Evolutionary conservation across 2,329 filamentous ascomycete species (phyloP).

Genomic region (Hypocrella siamensis): DNA sequence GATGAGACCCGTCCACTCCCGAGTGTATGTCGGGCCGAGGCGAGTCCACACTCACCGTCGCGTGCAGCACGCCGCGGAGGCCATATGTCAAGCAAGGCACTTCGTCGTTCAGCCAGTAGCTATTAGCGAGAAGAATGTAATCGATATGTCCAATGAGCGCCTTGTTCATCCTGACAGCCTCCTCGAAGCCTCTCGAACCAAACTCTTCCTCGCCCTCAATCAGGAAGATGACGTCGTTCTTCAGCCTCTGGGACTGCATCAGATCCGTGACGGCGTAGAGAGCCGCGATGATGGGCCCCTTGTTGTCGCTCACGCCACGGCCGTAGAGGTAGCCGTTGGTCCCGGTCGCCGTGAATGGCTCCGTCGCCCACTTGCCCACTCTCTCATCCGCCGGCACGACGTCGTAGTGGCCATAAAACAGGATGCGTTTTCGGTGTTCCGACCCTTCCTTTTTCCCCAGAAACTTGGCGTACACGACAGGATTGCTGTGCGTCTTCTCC

Average conservation of each 20-base stretch:
- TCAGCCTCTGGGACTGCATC: slow-evolving; percentile 65
- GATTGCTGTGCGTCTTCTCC: slow-evolving; percentile 63
- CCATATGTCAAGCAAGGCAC: slow-evolving; percentile 93
- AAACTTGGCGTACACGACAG: slow-evolving; percentile 86
- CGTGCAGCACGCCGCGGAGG: slow-evolving; percentile 82
- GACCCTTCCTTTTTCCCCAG: slow-evolving; percentile 53
- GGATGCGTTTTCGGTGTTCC: slow-evolving; percentile 61
- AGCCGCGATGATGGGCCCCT: slow-evolving; percentile 86
- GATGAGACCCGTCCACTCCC: slow-evolving; percentile 85
- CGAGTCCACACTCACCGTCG: slow-evolving; percentile 77
- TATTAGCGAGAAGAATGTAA: slow-evolving; percentile 91
- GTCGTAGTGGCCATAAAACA: slow-evolving; percentile 98
- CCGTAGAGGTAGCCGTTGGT: slow-evolving; percentile 89
- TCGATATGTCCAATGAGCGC: slow-evolving; percentile 77
- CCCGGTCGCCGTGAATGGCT: slow-evolving; percentile 82
- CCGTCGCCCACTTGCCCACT: slow-evolving; percentile 66
- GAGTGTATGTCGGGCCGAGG: slow-evolving; percentile 81
- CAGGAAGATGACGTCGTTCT: slow-evolving; percentile 80
- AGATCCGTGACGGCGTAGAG: slow-evolving; percentile 87
- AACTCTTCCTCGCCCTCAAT: slow-evolving; percentile 97
- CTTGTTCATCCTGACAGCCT: slow-evolving; percentile 68
- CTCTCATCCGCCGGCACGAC: slow-evolving; percentile 82
- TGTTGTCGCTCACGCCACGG: slow-evolving; percentile 94
- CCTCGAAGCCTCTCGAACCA: slow-evolving; percentile 78
- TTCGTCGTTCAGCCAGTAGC: slow-evolving; percentile 95